phyloP scores from a whole-genome alignment of 2,329 filamentous ascomycete species.

The Colletotrichum sp. region DNA sequence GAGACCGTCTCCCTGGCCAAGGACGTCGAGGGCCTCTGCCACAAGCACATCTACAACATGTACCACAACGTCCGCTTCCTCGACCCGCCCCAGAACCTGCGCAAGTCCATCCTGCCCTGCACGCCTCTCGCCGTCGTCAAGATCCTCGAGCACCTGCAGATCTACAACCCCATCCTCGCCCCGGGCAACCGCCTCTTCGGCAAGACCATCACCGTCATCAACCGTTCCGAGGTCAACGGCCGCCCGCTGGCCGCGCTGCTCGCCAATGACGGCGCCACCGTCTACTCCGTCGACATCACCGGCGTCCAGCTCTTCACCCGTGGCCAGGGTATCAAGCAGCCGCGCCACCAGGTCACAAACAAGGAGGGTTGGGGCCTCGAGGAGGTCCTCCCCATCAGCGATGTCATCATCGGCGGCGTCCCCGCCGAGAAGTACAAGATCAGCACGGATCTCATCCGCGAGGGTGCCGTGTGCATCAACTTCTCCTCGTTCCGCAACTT shows the following conservation, averaged over 20 bases:
- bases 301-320: conserved; percentile 92
- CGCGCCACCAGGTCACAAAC: conserved; percentile 85
- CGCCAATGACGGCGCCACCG: conserved; percentile 93
- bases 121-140: conserved; percentile 96
- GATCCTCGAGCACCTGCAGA: conserved; percentile 92
- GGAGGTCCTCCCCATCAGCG: conserved; percentile 84
- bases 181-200: conserved; percentile 94
- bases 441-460: conserved; percentile 79
- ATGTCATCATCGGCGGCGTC: conserved; percentile 94
- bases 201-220: conserved; percentile 94
- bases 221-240: conserved; percentile 94
- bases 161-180: conserved; percentile 94
- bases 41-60: conserved; percentile 98
- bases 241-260: conserved; percentile 89
- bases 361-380: conserved; percentile 81
- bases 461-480: conserved; percentile 98
- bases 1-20: conserved; percentile 90
- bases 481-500: conserved; percentile 98
- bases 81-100: conserved; percentile 75
- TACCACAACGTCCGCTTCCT: conserved; percentile 98
- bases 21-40: conserved; percentile 94
- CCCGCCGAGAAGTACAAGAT: conserved; percentile 91
- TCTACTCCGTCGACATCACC: conserved; percentile 93
- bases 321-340: conserved; percentile 84
- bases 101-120: conserved; percentile 94